These are phyloP conservation scores for Nemania serpens DNA, from an alignment of 2,329 filamentous ascomycete species.

Conservation along the genomic window DNA sequence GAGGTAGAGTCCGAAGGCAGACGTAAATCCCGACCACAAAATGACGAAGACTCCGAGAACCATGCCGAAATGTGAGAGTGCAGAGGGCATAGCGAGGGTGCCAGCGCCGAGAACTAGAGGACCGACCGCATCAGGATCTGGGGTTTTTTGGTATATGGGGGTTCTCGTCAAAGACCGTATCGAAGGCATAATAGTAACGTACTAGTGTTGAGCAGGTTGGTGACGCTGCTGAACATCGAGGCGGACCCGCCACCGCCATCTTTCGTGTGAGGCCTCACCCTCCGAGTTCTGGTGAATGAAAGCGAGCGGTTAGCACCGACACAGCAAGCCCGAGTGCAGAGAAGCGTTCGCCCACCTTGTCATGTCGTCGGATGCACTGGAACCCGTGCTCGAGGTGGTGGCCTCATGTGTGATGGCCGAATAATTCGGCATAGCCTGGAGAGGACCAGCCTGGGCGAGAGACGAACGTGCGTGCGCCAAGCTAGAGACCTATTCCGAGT, in stretches of 20 bases:
- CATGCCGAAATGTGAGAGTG: slow-evolving; percentile 95
- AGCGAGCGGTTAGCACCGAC: slow-evolving; percentile 6
- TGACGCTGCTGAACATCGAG: slow-evolving; percentile 85
- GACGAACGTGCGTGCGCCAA: slow-evolving; percentile 7
- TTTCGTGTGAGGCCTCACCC: slow-evolving; percentile 65
- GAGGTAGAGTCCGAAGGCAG: slow-evolving; percentile 92
- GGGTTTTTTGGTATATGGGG: neutral
- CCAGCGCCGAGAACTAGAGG: slow-evolving; percentile 86
- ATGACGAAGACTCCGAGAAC: slow-evolving; percentile 82
- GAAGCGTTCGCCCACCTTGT: slow-evolving; percentile 46
- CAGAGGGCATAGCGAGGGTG: slow-evolving; percentile 92
- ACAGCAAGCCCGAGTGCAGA: neutral
- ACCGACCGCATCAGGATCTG: slow-evolving; percentile 25
- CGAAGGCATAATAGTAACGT: slow-evolving; percentile 40
- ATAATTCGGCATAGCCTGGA: slow-evolving; percentile 58
- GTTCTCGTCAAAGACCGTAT: neutral
- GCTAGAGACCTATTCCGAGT: neutral
- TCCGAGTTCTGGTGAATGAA: slow-evolving; percentile 51
- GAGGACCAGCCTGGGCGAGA: slow-evolving; percentile 19
- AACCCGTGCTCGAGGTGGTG: slow-evolving; percentile 46
- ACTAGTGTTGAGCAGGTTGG: slow-evolving; percentile 98
- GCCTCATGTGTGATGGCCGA: slow-evolving; percentile 56
- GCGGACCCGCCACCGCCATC: slow-evolving; percentile 76
- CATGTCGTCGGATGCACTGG: slow-evolving; percentile 50
- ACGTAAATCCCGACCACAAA: slow-evolving; percentile 85